Evolutionary conservation across 805 yeast species (phyloP), one percentile per base, ranked within the genome.

Genomic region (Blastobotrys attinorum): DNA sequence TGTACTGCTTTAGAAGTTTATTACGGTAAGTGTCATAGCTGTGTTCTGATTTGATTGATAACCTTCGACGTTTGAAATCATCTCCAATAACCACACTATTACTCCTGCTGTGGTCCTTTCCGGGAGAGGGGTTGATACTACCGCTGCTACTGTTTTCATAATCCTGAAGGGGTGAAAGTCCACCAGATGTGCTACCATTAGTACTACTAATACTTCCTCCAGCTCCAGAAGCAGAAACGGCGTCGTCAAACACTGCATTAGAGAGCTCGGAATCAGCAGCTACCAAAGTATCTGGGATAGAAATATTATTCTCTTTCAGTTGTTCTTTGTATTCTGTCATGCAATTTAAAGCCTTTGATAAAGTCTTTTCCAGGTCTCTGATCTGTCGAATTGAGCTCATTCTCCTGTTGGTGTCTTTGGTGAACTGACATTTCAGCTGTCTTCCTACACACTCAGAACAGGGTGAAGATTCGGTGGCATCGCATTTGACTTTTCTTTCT

Each of bases 401-500:
- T 15, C 60, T 44, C 3, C 57, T 50, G 38, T 53, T 46, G n/a
- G 52, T 42, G 35, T 56, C 58, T 39, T 58, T 56, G 25, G 59
- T 52, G 49, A 57, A 57, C 43, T 48, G 58, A 52, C 61, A 57
- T 37, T 53, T 55, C 43, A 55, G 50, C 40, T 50, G 52, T 18
- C 61, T 49, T 3, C 57, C 45, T 7, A 49, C 45, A 45, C 61
- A 57, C 40, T 57, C 61, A 3, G 61, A 51, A 47, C 61, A 57
- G 7, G 61, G 47, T n/a, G 56, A 15, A 15, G 51, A 39, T 37
- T 57, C 60, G 5, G 59, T 49, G 16, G 61, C 59, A 40, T 57
- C 61, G 52, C 61, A 57, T 43, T 57, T 57, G 41, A 57, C 61
- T 39, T 57, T 57, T 17, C 61, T 49, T 38, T 57, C 61, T 20